Percentiles rank a stretch among this genome's conserved stretches.
phyloP scores from a whole-genome alignment of 129 eudicot genomes.

The Flaveria robusta region DNA sequence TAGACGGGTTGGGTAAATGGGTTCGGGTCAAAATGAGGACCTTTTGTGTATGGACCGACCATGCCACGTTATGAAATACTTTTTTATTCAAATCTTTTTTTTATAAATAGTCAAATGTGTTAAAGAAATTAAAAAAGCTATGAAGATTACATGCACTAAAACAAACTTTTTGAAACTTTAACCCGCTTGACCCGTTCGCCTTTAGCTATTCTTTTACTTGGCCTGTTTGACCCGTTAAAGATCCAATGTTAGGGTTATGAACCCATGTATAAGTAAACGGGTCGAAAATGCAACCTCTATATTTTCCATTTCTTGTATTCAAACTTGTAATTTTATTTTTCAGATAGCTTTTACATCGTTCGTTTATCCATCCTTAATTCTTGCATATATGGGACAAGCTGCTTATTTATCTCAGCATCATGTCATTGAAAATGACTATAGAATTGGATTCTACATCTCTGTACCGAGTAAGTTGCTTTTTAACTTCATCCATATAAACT shows the following conservation, averaged over 20 bases:
- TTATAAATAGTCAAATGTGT: not conserved
- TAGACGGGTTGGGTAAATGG: not conserved
- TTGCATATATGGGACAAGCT: constrained; percentile 99
- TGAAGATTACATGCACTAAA: not conserved
- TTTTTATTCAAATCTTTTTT: not conserved
- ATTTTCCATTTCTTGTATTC: not conserved
- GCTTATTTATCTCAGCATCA: constrained; percentile 93
- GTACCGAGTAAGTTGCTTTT: constrained; percentile 66
- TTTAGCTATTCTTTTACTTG: not conserved
- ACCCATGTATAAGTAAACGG: not conserved
- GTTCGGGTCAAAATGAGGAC: not conserved
- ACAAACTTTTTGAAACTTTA: not conserved
- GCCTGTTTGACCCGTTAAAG: constrained; percentile 4
- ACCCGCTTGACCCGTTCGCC: constrained; percentile 2
- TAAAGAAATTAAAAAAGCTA: too few relatives aligned
- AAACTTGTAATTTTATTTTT: constrained; percentile 6
- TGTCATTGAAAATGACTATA: constrained; percentile 44
- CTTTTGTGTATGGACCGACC: too few relatives aligned
- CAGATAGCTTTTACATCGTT: constrained; percentile 87
- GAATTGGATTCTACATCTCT: constrained; percentile 88
- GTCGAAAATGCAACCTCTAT: not conserved
- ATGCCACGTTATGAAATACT: too few relatives aligned
- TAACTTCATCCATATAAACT: not conserved
- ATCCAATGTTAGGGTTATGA: not conserved
- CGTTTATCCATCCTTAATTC: constrained; percentile 85